phyloP scores from a whole-genome alignment of 164 flowering plant genomes.

The Malania oleifera region DNA sequence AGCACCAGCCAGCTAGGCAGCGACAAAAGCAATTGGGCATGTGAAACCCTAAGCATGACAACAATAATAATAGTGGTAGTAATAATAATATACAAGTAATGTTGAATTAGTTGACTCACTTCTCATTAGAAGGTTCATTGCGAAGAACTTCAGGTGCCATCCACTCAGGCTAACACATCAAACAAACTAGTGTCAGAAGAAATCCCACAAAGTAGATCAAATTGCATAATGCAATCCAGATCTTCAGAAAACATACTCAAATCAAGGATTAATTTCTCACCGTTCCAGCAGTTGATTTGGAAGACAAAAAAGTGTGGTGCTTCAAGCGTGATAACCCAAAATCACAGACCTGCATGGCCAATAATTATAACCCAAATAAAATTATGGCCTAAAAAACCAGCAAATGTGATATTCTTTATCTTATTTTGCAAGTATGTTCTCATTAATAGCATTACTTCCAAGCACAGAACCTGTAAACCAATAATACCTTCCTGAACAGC shows the following conservation, averaged over 20 bases:
- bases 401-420: not conserved
- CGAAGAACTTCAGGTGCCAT: conserved; percentile 99
- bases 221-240: not conserved
- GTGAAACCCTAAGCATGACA: not conserved
- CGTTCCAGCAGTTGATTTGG: conserved; percentile 99
- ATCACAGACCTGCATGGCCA: conserved; percentile 75
- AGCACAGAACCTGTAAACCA: too few species aligned
- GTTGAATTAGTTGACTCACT: conserved; percentile 44
- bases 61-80: not conserved
- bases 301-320: conserved; percentile 92
- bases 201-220: conserved; percentile 7
- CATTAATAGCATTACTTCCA: too few species aligned
- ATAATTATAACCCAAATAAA: not conserved
- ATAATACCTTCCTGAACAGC: too few species aligned
- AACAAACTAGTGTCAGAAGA: conserved; percentile 3
- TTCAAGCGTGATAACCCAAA: conserved; percentile 96
- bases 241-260: not conserved
- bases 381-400: not conserved
- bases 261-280: conserved; percentile 36
- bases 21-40: too few species aligned
- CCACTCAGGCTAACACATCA: conserved; percentile 81
- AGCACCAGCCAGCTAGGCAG: too few species aligned
- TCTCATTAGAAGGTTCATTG: conserved; percentile 93
- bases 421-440: too few species aligned
- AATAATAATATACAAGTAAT: not conserved